Conservation (phyloP, 1,284 basidiomycete genomes). For the Tylopilus sp. region DNA sequence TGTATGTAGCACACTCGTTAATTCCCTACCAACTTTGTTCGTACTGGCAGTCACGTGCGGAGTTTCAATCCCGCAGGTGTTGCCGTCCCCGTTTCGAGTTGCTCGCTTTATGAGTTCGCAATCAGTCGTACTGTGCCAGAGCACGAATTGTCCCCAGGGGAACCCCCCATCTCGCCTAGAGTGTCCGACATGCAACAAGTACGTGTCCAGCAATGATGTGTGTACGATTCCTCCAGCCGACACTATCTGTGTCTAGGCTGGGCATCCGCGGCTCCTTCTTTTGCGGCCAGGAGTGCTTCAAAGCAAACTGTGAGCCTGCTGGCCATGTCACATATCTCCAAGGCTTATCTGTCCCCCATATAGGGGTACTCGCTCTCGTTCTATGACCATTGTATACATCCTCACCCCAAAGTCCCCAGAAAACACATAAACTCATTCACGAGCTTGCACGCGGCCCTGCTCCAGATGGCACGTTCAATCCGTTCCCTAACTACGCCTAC, state of each 20-base stretch:
- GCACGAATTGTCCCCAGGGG: constrained; percentile 65
- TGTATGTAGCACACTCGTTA: too few species aligned
- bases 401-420: constrained; percentile 46
- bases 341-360: not conserved
- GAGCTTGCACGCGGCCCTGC: constrained; percentile 53
- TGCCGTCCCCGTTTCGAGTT: too few species aligned
- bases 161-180: constrained; percentile 75
- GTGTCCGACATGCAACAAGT: constrained; percentile 84
- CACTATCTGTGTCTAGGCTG: constrained; percentile 51
- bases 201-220: constrained; percentile 29
- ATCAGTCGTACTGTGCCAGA: constrained; percentile 58
- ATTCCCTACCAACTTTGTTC: too few species aligned
- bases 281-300: constrained; percentile 85
- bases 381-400: not conserved
- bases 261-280: constrained; percentile 82
- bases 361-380: constrained; percentile 44
- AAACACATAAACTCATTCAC: constrained; percentile 77
- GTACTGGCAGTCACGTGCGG: too few species aligned
- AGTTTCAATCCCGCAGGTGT: too few species aligned
- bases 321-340: not conserved
- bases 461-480: constrained; percentile 67
- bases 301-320: constrained; percentile 65
- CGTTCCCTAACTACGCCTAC: constrained; percentile 65
- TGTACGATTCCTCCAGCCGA: constrained; percentile 8
- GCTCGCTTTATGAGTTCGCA: constrained; percentile 30